A percentile compares a stretch with the other conserved stretches of the same genome.
Evolutionary conservation across 805 yeast species (phyloP).

Genomic region (Kregervanrija fluxuum): DNA sequence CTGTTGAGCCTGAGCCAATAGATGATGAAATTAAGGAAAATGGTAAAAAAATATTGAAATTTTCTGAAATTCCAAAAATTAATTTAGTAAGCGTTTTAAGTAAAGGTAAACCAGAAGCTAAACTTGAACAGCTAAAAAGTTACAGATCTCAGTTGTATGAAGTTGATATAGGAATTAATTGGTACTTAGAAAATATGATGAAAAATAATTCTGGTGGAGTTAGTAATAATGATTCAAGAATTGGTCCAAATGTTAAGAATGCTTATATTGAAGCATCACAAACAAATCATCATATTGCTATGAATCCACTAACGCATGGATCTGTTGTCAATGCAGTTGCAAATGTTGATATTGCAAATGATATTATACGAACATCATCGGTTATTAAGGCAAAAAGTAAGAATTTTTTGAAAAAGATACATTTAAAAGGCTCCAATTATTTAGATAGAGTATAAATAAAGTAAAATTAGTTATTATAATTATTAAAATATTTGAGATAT

Average conservation of each 20-base stretch:
- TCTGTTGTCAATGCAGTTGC: constrained; percentile 8
- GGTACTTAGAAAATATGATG: constrained; percentile 36
- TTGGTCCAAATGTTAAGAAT: constrained; percentile 50
- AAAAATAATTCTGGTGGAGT: constrained; percentile 6
- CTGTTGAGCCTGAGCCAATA: too few relatives aligned
- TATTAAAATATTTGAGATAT: not conserved
- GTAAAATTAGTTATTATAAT: not conserved
- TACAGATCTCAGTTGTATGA: constrained; percentile 36
- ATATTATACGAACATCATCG: constrained; percentile 30
- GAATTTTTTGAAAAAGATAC: constrained; percentile 19
- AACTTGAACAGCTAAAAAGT: constrained; percentile 33
- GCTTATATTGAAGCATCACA: constrained; percentile 46
- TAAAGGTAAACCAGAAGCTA: constrained; percentile 21
- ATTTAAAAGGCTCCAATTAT: constrained; percentile 8
- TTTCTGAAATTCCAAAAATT: too few relatives aligned
- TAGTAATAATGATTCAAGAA: constrained; percentile 11
- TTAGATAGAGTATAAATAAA: not conserved
- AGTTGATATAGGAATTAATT: constrained; percentile 50
- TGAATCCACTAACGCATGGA: not conserved
- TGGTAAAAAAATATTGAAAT: too few relatives aligned
- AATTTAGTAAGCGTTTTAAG: too few relatives aligned
- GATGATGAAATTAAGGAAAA: too few relatives aligned
- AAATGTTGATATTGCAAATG: constrained; percentile 28
- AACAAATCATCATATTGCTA: not conserved
- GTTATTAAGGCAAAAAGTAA: constrained; percentile 21